Evolutionary conservation across 345 rosid genomes (phyloP).

Genomic region (Erucastrum elatum): DNA sequence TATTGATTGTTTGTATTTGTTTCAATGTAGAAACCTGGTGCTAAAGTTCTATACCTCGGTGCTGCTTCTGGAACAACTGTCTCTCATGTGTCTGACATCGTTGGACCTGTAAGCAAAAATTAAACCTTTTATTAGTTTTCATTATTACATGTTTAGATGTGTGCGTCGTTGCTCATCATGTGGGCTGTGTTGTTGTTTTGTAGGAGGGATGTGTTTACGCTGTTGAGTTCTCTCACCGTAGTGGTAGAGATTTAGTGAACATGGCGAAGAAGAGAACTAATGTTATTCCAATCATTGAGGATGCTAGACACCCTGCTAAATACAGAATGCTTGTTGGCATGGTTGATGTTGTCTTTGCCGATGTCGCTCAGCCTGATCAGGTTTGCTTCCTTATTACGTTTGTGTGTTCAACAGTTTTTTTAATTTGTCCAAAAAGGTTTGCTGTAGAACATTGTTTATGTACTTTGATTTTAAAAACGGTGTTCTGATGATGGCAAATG

Average conservation of each 20-base stretch:
- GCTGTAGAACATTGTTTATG: neutral
- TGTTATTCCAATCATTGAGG: slow-evolving; percentile 92
- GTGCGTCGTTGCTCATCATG: neutral
- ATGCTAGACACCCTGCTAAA: slow-evolving; percentile 97
- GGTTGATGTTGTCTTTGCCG: slow-evolving; percentile 99
- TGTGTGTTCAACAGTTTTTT: neutral
- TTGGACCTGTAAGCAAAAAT: slow-evolving; percentile 77
- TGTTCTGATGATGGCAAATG: slow-evolving; percentile 41
- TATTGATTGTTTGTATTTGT: neutral
- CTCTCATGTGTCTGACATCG: slow-evolving; percentile 93
- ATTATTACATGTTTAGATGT: neutral
- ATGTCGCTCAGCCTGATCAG: slow-evolving; percentile 99
- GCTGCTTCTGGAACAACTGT: slow-evolving; percentile 99
- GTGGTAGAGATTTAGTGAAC: slow-evolving; percentile 98
- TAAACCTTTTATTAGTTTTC: neutral
- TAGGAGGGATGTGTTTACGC: slow-evolving; percentile 95
- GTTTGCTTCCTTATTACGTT: slow-evolving; percentile 42
- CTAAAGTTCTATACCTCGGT: slow-evolving; percentile 91
- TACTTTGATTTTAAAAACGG: neutral
- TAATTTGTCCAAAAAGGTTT: neutral
- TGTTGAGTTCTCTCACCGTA: slow-evolving; percentile 92
- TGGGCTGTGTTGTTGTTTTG: neutral
- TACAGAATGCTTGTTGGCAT: slow-evolving; percentile 97
- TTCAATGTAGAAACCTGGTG: slow-evolving; percentile 76
- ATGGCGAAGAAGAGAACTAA: slow-evolving; percentile 98